A percentile compares a stretch with the other conserved stretches of the same genome.
These are phyloP conservation scores for Naganishia onofrii DNA, from an alignment of 768 basidiomycete species.

Conservation along the genomic window DNA sequence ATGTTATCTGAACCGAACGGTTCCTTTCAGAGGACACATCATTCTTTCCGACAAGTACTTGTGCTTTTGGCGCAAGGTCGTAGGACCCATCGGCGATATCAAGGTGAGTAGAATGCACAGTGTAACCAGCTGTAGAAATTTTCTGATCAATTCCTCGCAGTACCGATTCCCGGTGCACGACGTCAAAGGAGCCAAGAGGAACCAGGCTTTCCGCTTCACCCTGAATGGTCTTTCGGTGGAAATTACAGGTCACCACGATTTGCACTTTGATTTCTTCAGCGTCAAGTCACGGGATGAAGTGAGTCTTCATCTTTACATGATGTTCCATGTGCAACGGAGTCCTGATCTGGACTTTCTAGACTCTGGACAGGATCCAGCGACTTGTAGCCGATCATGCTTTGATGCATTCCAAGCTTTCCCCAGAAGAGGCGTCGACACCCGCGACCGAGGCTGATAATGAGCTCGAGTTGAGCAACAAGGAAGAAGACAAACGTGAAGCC, in stretches of 20 bases:
- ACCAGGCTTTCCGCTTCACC: conserved; percentile 42
- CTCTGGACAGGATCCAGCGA: conserved; percentile 54
- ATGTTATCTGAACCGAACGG: conserved; percentile 43
- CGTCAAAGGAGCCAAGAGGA: conserved; percentile 54
- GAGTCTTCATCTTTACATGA: conserved; percentile 12
- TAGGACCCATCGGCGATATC: conserved; percentile 40
- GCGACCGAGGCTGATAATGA: conserved; percentile 3
- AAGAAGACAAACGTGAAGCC: conserved; percentile 20
- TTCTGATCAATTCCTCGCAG: conserved; percentile 33
- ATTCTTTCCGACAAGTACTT: conserved; percentile 44
- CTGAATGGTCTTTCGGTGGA: conserved; percentile 55
- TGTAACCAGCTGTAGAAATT: too few relatives aligned
- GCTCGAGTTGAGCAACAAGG: neutral
- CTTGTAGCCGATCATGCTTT: conserved; percentile 52
- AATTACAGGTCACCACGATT: conserved; percentile 56
- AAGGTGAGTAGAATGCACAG: conserved; percentile 44
- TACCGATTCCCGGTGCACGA: conserved; percentile 55
- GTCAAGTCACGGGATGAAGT: conserved; percentile 56
- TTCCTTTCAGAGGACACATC: conserved; percentile 49
- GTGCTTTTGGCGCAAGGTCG: conserved; percentile 48
- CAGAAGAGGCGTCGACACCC: neutral
- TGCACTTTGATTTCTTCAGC: conserved; percentile 59
- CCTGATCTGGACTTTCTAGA: conserved; percentile 20
- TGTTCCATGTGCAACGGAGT: conserved; percentile 12
- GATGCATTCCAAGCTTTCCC: conserved; percentile 21